Base-by-base conservation (phyloP, 2,329 filamentous ascomycete species). In the Diplodia corticola region DNA sequence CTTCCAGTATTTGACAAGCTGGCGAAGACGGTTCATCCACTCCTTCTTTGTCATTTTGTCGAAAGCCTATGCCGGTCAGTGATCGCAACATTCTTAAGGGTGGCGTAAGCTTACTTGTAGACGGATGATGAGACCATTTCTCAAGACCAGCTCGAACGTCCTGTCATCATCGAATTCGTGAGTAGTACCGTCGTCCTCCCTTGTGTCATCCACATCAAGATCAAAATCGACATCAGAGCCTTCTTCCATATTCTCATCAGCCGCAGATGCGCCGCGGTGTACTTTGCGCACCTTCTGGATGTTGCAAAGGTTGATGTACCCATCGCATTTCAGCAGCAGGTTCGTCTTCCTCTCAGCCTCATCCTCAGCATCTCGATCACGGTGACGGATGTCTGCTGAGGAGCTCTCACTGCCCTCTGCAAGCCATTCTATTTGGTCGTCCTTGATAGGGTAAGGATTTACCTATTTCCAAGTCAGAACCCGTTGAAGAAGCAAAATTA, bases 1-100 rank as follows among this genome's bases (percentile, higher is more conserved):
- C 68, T 83, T 86, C 88, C 88, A 90, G 76, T 90, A 90, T 53
- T 80, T 83, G 35, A 84, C 80, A 12, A 90, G 76, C 6, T 81
- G 79, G 17, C 80, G 80, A 2, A 90, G 78, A 30, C 87, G 82
- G 35, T 80, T 80, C 66, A 88, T 83, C 88, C 88, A 90, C 72
- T 88, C 84, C 68, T 85, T 81, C 59, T 85, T 84, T 4, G 87
- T 86, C 17, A 76, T 73, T 64, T 80, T 79, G 72, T 87, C 83
- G 72, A 85, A 88, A 28, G 82, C 78, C 74, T 82, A 37, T 48
- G 15, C 3, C 30, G 66, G 24, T 67, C 50, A 57, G 26, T 17
- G 17, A 37, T 9, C 12, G 20, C 33, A 44, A 37, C 7, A 13
- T 63, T 13, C 12, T 15, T 20, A 4, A 1, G 7, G 15, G 6